Conservation (phyloP, 768 basidiomycete species). For the Leucosporidium scottii region DNA sequence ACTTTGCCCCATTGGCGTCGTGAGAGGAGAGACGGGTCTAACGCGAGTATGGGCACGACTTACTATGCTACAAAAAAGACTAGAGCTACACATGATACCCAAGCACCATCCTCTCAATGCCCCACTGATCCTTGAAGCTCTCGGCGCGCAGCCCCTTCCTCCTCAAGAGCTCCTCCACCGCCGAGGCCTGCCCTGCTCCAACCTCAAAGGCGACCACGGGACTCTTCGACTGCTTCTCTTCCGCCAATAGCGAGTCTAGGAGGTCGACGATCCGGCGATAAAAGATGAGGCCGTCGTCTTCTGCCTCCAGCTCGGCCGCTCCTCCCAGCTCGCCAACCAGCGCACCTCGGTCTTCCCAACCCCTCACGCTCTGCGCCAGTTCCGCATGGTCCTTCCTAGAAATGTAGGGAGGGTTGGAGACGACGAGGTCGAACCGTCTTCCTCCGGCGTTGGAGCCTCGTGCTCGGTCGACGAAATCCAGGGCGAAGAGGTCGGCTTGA, state of each 20-base stretch:
- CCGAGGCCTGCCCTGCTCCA: constrained; percentile 26
- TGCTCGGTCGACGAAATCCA: constrained; percentile 7
- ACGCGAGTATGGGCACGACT: no score
- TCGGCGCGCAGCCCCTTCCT: constrained; percentile 1
- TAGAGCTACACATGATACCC: constrained; percentile 2
- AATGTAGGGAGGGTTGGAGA: constrained; percentile 84
- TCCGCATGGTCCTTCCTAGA: constrained; percentile 56
- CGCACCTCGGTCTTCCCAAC: constrained; percentile 73
- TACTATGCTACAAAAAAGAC: neutral
- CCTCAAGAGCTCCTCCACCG: constrained; percentile 19
- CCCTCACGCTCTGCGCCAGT: constrained; percentile 62
- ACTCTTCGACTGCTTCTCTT: neutral
- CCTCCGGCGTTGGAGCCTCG: neutral
- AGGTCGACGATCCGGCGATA: constrained; percentile 66
- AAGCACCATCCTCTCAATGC: constrained; percentile 25
- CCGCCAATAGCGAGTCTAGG: constrained; percentile 37
- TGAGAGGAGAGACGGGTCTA: no score
- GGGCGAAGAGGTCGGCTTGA: constrained; percentile 35
- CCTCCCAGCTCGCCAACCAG: constrained; percentile 61
- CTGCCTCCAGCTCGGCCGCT: neutral
- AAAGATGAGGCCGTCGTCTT: constrained; percentile 54
- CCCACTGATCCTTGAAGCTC: constrained; percentile 26
- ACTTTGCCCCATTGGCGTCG: no score
- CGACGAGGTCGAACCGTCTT: constrained; percentile 64
- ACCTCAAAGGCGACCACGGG: constrained; percentile 34